phyloP scores from a whole-genome alignment of 768 basidiomycete genomes.

The Leccinum barrowsii region DNA sequence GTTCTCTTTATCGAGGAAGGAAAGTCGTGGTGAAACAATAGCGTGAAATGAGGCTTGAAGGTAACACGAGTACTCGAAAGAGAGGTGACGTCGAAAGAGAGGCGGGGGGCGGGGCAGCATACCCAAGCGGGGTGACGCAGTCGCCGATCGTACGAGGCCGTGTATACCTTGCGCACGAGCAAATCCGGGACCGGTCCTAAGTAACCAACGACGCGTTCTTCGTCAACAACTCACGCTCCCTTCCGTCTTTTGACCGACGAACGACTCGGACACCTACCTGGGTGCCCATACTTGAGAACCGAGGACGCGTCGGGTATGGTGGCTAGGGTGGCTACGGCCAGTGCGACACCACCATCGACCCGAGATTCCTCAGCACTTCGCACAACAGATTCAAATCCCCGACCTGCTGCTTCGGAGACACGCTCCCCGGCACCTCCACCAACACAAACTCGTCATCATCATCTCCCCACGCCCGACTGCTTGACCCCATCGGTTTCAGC shows the following conservation, averaged over 20 bases:
- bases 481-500: too few relatives aligned
- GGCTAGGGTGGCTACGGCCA: slow-evolving; percentile 14
- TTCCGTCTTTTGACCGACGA: not conserved
- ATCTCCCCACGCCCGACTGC: too few relatives aligned
- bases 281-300: slow-evolving; percentile 47
- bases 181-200: slow-evolving; percentile 84
- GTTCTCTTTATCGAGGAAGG: too few relatives aligned
- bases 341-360: too few relatives aligned
- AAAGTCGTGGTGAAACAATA: too few relatives aligned
- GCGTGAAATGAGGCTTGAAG: too few relatives aligned
- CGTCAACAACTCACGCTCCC: not conserved
- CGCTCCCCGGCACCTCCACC: too few relatives aligned
- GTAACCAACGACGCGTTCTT: not conserved
- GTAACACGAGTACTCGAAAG: too few relatives aligned
- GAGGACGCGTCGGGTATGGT: slow-evolving; percentile 23
- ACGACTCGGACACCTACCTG: slow-evolving; percentile 14
- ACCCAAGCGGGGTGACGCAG: slow-evolving; percentile 95
- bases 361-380: too few relatives aligned
- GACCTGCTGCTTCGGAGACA: too few relatives aligned
- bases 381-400: too few relatives aligned
- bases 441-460: too few relatives aligned
- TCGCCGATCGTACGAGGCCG: slow-evolving; percentile 86
- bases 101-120: slow-evolving; percentile 15
- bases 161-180: slow-evolving; percentile 80
- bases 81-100: not conserved